Evolutionary conservation across 805 yeast species (phyloP).

Genomic region (Jamesozyma piceae): DNA sequence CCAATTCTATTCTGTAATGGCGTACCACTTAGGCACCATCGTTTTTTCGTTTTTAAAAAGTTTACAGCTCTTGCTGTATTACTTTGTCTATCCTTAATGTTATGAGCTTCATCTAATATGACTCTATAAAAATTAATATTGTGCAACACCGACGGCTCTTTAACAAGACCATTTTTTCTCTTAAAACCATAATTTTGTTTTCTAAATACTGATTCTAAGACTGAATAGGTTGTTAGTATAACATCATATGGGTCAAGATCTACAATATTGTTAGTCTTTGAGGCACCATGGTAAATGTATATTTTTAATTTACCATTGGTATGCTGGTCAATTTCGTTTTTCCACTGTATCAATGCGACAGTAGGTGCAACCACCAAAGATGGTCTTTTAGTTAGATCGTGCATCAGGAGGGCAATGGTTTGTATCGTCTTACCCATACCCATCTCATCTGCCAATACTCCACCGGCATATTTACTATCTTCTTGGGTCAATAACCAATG

Average conservation of each 20-base stretch:
- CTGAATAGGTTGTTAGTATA: conserved; percentile 85
- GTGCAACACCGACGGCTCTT: conserved; percentile 71
- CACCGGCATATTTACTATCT: conserved; percentile 70
- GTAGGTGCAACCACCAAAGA: conserved; percentile 93
- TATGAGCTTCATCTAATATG: conserved; percentile 92
- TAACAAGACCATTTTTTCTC: conserved; percentile 58
- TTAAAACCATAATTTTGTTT: conserved; percentile 78
- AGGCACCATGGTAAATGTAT: conserved; percentile 78
- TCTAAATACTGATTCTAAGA: conserved; percentile 76
- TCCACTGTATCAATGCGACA: conserved; percentile 98
- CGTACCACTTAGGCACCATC: conserved; percentile 93
- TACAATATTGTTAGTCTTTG: conserved; percentile 47
- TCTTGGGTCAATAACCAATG: conserved; percentile 85
- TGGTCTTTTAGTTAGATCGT: conserved; percentile 58
- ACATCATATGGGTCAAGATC: conserved; percentile 58
- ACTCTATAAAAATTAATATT: conserved; percentile 71
- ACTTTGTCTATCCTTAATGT: conserved; percentile 88
- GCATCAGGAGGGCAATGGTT: conserved; percentile 78
- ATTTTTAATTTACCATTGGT: conserved; percentile 63
- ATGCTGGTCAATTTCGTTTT: conserved; percentile 79
- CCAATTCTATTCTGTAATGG: conserved; percentile 96
- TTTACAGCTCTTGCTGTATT: conserved; percentile 92
- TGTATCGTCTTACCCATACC: conserved; percentile 99
- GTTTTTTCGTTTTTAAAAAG: conserved; percentile 53
- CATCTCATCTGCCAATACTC: conserved; percentile 96